These are phyloP conservation scores for Solanum arcanum DNA, from an alignment of 257 asterid genomes.

Conservation along the genomic window DNA sequence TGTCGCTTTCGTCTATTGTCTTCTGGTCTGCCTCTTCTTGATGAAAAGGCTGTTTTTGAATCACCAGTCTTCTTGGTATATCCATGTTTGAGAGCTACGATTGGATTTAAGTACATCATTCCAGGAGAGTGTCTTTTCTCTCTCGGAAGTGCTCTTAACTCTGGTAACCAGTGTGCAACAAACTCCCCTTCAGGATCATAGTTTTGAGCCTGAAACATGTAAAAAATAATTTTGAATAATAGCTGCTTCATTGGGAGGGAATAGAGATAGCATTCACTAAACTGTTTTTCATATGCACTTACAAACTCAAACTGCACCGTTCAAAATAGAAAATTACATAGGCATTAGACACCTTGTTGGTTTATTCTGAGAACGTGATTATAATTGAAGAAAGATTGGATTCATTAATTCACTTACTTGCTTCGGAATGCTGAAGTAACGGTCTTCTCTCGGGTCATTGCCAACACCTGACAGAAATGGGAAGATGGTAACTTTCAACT, in stretches of 20 bases:
- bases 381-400: not conserved
- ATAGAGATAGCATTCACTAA: not conserved
- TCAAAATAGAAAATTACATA: not conserved
- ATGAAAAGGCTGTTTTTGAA: constrained; percentile 5
- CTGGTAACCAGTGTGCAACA: constrained; percentile 78
- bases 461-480: constrained; percentile 56
- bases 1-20: constrained; percentile 23
- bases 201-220: constrained; percentile 58
- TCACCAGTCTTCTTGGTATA: constrained; percentile 22
- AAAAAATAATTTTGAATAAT: not conserved
- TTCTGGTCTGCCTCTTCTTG: constrained; percentile 19
- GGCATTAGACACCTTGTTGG: not conserved
- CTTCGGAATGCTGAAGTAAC: constrained; percentile 93
- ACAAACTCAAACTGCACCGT: not conserved
- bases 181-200: constrained; percentile 84
- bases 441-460: constrained; percentile 93
- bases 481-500: not conserved
- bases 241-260: not conserved
- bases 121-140: constrained; percentile 73
- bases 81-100: constrained; percentile 66
- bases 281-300: not conserved
- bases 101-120: constrained; percentile 43
- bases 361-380: not conserved
- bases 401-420: constrained; percentile 34
- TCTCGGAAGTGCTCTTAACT: constrained; percentile 49